These are phyloP conservation scores for Bipolaris zeicola DNA, from an alignment of 2,329 filamentous ascomycete species.

Conservation along the genomic window DNA sequence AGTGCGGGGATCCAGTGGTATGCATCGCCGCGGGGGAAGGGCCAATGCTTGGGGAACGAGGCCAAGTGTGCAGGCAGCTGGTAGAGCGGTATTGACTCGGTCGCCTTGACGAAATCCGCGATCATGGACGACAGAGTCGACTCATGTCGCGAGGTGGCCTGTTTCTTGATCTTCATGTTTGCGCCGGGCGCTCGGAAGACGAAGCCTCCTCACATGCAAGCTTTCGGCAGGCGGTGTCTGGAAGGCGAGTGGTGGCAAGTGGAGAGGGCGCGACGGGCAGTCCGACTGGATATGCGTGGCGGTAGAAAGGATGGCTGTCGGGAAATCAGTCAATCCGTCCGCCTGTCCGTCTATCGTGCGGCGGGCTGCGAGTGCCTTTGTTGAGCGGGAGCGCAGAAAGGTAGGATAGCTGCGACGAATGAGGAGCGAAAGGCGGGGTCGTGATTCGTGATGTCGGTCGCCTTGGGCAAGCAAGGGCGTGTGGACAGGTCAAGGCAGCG, in stretches of 20 bases:
- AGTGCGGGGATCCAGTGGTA: conserved; percentile 98
- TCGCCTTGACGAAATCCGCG: conserved; percentile 75
- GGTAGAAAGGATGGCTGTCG: neutral
- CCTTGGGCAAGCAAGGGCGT: conserved; percentile 1
- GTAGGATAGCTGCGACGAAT: conserved; percentile 3
- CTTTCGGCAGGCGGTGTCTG: conserved; percentile 10
- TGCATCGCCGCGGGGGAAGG: conserved; percentile 90
- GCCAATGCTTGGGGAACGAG: conserved; percentile 87
- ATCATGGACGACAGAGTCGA: conserved; percentile 77
- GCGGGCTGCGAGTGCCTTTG: conserved; percentile 22
- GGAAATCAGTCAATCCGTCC: neutral
- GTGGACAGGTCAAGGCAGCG: conserved; percentile 1
- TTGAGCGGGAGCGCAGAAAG: conserved; percentile 12
- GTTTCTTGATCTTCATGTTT: conserved; percentile 62
- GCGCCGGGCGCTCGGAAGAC: conserved; percentile 45
- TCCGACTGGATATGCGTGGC: conserved; percentile 1
- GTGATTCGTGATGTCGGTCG: conserved; percentile 2
- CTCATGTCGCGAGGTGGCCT: conserved; percentile 60
- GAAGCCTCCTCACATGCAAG: conserved; percentile 44
- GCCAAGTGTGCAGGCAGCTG: conserved; percentile 77
- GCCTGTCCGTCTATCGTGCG: neutral
- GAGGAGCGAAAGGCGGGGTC: conserved; percentile 12
- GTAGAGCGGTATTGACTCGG: conserved; percentile 71
- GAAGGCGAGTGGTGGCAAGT: conserved; percentile 1
- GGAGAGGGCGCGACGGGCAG: neutral